phyloP scores from a whole-genome alignment of 1,284 basidiomycete genomes.

The Irpex rosettiformis region DNA sequence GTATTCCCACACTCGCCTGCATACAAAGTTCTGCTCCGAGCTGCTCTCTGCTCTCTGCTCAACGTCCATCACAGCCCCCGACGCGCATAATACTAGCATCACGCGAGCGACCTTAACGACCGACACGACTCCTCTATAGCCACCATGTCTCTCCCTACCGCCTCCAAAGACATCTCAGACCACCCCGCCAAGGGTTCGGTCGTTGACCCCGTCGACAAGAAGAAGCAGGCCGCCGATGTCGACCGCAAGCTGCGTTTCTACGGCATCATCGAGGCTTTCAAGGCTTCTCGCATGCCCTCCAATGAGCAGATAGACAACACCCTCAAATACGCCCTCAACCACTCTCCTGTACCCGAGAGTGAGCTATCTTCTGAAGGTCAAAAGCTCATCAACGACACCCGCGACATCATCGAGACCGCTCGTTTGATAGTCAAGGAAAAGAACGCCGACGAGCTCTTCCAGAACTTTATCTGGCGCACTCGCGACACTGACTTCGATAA shows the following conservation, averaged over 20 bases:
- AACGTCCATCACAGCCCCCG: constrained; percentile 4
- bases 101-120: background rate
- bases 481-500: constrained; percentile 47
- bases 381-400: constrained; percentile 71
- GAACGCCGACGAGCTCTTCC: constrained; percentile 88
- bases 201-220: constrained; percentile 52
- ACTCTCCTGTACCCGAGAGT: constrained; percentile 64
- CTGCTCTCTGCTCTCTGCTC: no score
- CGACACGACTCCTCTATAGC: constrained; percentile 13
- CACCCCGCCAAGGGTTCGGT: constrained; percentile 55
- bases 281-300: constrained; percentile 74
- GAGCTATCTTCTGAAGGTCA: constrained; percentile 77
- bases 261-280: constrained; percentile 76
- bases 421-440: constrained; percentile 73
- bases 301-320: constrained; percentile 79
- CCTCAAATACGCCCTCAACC: constrained; percentile 61
- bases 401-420: constrained; percentile 70
- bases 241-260: constrained; percentile 72
- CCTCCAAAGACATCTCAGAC: constrained; percentile 55
- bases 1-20: no score
- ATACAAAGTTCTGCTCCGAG: no score
- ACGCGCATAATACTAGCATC: background rate
- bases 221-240: constrained; percentile 53
- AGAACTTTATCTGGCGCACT: constrained; percentile 82
- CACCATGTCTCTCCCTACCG: constrained; percentile 60